Conservation (phyloP, 192 early-diverging fungal genomes). For the Backusella morwellensis region DNA sequence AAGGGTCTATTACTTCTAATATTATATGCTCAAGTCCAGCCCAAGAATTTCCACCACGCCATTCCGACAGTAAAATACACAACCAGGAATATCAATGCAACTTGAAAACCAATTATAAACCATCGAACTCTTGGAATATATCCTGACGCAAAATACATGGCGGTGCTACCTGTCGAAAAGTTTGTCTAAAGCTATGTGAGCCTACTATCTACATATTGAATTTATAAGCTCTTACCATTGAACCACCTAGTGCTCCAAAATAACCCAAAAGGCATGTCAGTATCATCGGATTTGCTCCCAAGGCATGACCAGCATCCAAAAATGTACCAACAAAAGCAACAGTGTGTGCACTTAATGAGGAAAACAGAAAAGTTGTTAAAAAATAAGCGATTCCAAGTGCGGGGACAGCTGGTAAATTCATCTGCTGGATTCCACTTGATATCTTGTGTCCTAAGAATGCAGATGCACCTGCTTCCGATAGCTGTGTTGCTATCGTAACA, state of each 20-base stretch:
- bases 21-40: slow-evolving; percentile 46
- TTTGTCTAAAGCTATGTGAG: slow-evolving; percentile 24
- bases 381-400: slow-evolving; percentile 60
- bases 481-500: slow-evolving; percentile 72
- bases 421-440: slow-evolving; percentile 37
- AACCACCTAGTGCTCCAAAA: slow-evolving; percentile 63
- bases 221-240: slow-evolving; percentile 39
- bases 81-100: slow-evolving; percentile 49
- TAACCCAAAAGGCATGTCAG: slow-evolving; percentile 57
- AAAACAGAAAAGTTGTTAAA: slow-evolving; percentile 73
- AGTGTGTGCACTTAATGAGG: slow-evolving; percentile 69
- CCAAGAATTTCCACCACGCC: slow-evolving; percentile 69
- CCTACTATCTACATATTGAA: not conserved
- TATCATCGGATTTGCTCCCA: slow-evolving; percentile 56
- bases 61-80: slow-evolving; percentile 64
- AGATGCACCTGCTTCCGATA: slow-evolving; percentile 67
- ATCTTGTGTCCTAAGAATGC: slow-evolving; percentile 60
- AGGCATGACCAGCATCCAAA: slow-evolving; percentile 64
- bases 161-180: slow-evolving; percentile 43
- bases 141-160: slow-evolving; percentile 61
- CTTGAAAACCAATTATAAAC: slow-evolving; percentile 56
- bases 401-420: slow-evolving; percentile 37
- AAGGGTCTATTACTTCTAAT: not conserved
- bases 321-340: slow-evolving; percentile 70
- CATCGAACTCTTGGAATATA: slow-evolving; percentile 57